A percentile compares a stretch with the other conserved stretches of the same genome.
These are phyloP conservation scores for Nannochloris sp. DNA, from an alignment of 139 green algal genomes.

Conservation along the genomic window DNA sequence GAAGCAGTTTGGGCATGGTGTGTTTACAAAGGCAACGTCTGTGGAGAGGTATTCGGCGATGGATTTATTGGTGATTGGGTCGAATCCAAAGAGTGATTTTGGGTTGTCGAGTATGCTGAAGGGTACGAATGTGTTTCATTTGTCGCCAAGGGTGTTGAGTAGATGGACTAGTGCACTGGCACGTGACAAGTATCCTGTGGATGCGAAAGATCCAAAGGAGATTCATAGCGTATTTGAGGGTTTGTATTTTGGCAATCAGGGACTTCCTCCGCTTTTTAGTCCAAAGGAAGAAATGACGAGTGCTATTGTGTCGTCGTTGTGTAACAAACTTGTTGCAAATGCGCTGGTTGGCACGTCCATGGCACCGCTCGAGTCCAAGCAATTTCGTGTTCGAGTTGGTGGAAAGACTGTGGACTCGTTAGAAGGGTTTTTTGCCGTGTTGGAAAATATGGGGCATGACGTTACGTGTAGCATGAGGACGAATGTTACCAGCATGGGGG, in stretches of 20 bases:
- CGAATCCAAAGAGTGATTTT: not conserved
- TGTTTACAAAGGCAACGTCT: not conserved
- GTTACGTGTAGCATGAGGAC: not conserved
- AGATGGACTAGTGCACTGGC: not conserved
- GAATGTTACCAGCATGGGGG: constrained; percentile 16
- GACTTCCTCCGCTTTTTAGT: not conserved
- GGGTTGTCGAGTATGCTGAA: not conserved
- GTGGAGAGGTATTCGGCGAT: not conserved
- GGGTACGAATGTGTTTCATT: not conserved
- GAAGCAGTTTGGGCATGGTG: not conserved
- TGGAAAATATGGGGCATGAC: constrained; percentile 8
- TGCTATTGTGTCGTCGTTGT: constrained; percentile 5
- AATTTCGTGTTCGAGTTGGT: not conserved
- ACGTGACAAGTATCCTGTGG: not conserved
- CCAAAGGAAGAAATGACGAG: not conserved
- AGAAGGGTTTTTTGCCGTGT: constrained; percentile 8
- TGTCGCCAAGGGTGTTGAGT: not conserved
- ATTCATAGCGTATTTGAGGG: constrained; percentile 10
- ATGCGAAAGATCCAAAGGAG: not conserved
- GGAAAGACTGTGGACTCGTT: not conserved
- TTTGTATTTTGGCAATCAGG: constrained; percentile 12
- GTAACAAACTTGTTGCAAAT: constrained; percentile 15
- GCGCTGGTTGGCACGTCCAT: not conserved
- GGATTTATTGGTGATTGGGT: constrained; percentile 7
- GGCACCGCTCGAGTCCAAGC: not conserved